Percentiles rank a stretch among this genome's conserved stretches.
phyloP scores from a whole-genome alignment of 208 protist genomes.

The Kentomonas sorsogonicus region DNA sequence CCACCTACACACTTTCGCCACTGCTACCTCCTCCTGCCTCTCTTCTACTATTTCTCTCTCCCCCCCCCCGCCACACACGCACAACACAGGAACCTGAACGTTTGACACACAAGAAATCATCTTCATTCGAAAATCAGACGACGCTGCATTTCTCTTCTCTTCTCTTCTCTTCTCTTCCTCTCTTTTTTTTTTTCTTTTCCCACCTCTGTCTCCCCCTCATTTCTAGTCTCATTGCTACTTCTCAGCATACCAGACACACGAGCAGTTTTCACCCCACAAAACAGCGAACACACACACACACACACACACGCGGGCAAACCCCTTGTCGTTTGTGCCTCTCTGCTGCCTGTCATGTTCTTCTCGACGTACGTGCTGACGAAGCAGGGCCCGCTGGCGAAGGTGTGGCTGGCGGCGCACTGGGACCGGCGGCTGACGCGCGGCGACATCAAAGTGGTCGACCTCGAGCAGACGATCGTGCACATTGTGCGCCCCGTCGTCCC shows the following conservation, averaged over 20 bases:
- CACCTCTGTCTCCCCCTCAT: neutral
- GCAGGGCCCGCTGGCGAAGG: constrained; percentile 93
- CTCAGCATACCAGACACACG: constrained; percentile 6
- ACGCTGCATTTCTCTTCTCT: no score
- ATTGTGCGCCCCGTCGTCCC: constrained; percentile 93
- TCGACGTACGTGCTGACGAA: constrained; percentile 95
- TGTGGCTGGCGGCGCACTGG: constrained; percentile 97
- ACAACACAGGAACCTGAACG: no score
- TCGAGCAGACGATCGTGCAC: constrained; percentile 85
- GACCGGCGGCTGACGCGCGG: constrained; percentile 92
- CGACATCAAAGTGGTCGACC: constrained; percentile 88
- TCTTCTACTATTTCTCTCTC: constrained; percentile 1
- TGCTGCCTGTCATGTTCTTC: constrained; percentile 92
- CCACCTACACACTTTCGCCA: neutral
- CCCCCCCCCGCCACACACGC: neutral
- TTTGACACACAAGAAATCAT: no score
- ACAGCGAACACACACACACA: no score
- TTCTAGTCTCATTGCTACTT: neutral
- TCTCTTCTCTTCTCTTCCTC: constrained; percentile 1
- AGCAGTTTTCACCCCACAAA: no score
- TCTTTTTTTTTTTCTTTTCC: constrained; percentile 2
- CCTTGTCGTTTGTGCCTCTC: no score
- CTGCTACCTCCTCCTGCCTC: neutral
- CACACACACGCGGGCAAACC: no score
- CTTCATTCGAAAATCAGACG: no score